Conservation (phyloP, 192 early-diverging fungal species). For the Funneliformis mosseae region DNA sequence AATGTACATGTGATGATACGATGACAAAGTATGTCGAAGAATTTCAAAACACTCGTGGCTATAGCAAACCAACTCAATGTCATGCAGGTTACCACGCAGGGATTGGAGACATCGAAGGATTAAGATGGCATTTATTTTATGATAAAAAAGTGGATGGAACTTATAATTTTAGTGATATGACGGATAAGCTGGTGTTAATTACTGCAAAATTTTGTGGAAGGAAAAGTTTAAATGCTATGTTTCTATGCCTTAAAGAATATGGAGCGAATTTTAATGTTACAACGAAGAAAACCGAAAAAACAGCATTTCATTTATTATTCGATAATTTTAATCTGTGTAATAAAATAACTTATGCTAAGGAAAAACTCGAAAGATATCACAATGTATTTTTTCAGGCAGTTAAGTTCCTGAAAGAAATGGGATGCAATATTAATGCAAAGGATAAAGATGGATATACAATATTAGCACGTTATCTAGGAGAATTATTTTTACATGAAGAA, state of each 20-base stretch:
- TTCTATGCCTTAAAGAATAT: neutral
- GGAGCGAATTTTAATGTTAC: neutral
- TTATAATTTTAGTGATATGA: neutral
- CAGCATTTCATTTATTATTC: neutral
- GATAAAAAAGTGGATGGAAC: neutral
- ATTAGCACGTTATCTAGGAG: neutral
- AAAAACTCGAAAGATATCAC: neutral
- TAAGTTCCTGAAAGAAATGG: neutral
- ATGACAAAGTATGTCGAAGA: neutral
- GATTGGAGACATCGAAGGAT: neutral
- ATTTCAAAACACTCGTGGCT: neutral
- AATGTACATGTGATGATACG: neutral
- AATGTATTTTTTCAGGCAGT: neutral
- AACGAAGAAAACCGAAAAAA: neutral
- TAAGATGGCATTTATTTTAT: neutral
- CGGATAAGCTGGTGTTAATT: conserved; percentile 1
- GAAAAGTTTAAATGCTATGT: neutral
- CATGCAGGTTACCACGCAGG: conserved; percentile 3
- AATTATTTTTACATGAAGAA: neutral
- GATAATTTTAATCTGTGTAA: neutral
- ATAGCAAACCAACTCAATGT: neutral
- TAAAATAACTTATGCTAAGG: neutral
- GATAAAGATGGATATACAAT: neutral
- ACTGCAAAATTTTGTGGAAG: neutral
- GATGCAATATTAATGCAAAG: conserved; percentile 7